Conservation (phyloP, 139 green algal genomes). For the Nannochloris sp. region DNA sequence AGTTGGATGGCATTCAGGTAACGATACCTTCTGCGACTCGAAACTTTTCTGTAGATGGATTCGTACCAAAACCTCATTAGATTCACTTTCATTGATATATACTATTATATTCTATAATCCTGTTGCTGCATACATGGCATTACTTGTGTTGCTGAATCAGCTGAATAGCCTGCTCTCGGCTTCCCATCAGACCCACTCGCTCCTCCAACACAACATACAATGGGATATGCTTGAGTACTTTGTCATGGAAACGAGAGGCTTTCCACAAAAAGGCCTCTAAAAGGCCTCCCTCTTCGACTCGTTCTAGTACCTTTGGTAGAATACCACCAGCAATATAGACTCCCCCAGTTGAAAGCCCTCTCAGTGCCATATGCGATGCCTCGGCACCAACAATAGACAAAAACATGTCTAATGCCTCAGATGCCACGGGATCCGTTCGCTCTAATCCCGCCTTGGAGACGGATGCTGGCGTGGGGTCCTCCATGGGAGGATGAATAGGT, state of each 20-base stretch:
- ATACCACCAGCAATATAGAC: constrained; percentile 89
- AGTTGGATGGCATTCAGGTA: constrained; percentile 86
- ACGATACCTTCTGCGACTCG: constrained; percentile 83
- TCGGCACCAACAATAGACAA: constrained; percentile 78
- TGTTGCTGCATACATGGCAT: not conserved
- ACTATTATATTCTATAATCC: not conserved
- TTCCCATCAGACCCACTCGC: constrained; percentile 58
- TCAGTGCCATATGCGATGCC: constrained; percentile 61
- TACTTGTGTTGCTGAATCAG: constrained; percentile 25
- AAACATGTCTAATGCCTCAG: constrained; percentile 84
- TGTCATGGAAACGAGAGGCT: constrained; percentile 35
- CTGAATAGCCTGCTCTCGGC: constrained; percentile 43
- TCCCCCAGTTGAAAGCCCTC: constrained; percentile 65
- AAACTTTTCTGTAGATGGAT: constrained; percentile 89
- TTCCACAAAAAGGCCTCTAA: constrained; percentile 61
- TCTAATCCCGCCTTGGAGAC: constrained; percentile 54
- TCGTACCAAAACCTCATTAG: constrained; percentile 73
- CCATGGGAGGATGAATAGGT: not conserved
- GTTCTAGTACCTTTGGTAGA: constrained; percentile 55
- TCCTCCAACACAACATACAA: constrained; percentile 69
- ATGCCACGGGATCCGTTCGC: constrained; percentile 44
- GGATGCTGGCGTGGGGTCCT: constrained; percentile 22
- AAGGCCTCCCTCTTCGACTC: constrained; percentile 39
- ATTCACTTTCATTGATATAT: not conserved
- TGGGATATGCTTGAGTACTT: constrained; percentile 38